phyloP scores from a whole-genome alignment of 345 rosid species.

The Moricandia moricandioides region DNA sequence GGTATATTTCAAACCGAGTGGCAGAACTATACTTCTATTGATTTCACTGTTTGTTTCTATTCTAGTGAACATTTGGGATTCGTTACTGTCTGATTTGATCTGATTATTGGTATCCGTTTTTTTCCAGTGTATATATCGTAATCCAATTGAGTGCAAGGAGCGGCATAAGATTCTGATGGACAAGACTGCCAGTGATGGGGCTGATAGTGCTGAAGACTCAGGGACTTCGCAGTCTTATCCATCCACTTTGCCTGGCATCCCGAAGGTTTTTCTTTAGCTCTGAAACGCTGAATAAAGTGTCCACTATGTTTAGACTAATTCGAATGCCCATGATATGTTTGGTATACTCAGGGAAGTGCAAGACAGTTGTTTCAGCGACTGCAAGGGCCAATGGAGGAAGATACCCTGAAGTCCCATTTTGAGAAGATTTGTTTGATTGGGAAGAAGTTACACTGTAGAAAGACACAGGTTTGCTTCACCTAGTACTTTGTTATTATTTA shows the following conservation, averaged over 20 bases:
- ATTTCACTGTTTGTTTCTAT: slow-evolving; percentile 8
- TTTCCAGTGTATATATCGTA: slow-evolving; percentile 83
- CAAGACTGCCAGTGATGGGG: slow-evolving; percentile 83
- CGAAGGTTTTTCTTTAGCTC: slow-evolving; percentile 54
- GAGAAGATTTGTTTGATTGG: slow-evolving; percentile 81
- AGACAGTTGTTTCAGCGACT: slow-evolving; percentile 94
- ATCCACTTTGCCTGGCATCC: slow-evolving; percentile 98
- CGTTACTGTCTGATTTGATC: slow-evolving; percentile 3
- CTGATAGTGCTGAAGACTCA: slow-evolving; percentile 99
- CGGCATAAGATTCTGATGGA: slow-evolving; percentile 94
- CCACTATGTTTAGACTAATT: slow-evolving; percentile 28
- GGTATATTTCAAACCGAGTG: not conserved
- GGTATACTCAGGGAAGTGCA: slow-evolving; percentile 84
- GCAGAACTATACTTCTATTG: slow-evolving; percentile 13
- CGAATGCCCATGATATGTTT: slow-evolving; percentile 25
- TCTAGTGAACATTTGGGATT: slow-evolving; percentile 9
- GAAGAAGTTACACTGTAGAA: slow-evolving; percentile 59
- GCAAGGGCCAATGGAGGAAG: slow-evolving; percentile 98
- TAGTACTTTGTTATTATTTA: slow-evolving; percentile 15
- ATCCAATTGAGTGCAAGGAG: slow-evolving; percentile 91
- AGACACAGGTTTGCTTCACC: slow-evolving; percentile 73
- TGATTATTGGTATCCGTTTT: not conserved
- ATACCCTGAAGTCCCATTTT: slow-evolving; percentile 90
- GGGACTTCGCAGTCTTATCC: slow-evolving; percentile 98
- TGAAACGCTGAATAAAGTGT: slow-evolving; percentile 20